phyloP scores from a whole-genome alignment of 1,139 yeast genomes.

The Zhuliangozyma blackwelliae region DNA sequence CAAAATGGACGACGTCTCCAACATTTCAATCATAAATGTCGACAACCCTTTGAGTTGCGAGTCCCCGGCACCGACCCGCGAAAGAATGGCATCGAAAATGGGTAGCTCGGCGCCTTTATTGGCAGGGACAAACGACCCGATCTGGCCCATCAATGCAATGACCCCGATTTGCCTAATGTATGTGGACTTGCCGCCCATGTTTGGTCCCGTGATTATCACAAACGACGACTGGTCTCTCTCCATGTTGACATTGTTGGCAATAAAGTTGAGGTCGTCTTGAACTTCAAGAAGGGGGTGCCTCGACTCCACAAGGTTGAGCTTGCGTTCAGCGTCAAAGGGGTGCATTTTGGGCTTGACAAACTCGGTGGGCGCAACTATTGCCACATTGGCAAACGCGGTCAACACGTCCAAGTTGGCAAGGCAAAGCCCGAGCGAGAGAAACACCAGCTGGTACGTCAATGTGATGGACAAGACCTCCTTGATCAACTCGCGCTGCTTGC shows the following conservation, averaged over 20 bases:
- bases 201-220: slow-evolving; percentile 90
- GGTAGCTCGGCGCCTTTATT: slow-evolving; percentile 60
- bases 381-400: slow-evolving; percentile 78
- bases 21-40: slow-evolving; percentile 97
- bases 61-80: slow-evolving; percentile 98
- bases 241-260: slow-evolving; percentile 69
- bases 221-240: slow-evolving; percentile 53
- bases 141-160: slow-evolving; percentile 82
- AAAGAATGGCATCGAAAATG: slow-evolving; percentile 84
- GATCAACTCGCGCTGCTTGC: slow-evolving; percentile 72
- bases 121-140: slow-evolving; percentile 85
- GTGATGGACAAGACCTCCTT: slow-evolving; percentile 78
- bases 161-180: slow-evolving; percentile 91
- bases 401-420: slow-evolving; percentile 81
- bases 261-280: slow-evolving; percentile 83
- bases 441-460: slow-evolving; percentile 72
- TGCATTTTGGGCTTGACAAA: slow-evolving; percentile 68
- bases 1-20: slow-evolving; percentile 88
- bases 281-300: slow-evolving; percentile 94
- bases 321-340: slow-evolving; percentile 40
- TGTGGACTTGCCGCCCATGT: slow-evolving; percentile 98
- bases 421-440: slow-evolving; percentile 59
- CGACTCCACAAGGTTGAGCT: slow-evolving; percentile 59
- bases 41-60: slow-evolving; percentile 95
- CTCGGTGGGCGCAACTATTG: slow-evolving; percentile 79